A percentile compares a stretch with the other conserved stretches of the same genome.
Conservation (phyloP, 164 flowering plant species). For the Piper longum region DNA sequence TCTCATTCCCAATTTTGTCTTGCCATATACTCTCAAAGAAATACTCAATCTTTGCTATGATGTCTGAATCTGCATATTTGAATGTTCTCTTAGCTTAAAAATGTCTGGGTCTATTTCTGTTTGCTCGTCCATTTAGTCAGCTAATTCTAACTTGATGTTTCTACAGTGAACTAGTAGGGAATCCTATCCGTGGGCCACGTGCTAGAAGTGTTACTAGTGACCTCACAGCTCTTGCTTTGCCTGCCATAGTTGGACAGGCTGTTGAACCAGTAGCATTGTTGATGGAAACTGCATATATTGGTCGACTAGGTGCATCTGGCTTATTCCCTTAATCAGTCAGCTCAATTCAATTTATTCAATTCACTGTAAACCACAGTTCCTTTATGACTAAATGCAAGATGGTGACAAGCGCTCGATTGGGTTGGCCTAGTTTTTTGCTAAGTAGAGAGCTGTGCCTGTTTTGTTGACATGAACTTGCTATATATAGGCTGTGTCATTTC, state of each 20-base stretch:
- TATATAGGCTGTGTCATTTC: background rate
- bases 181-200: constrained; percentile 10
- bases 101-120: no score
- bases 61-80: no score
- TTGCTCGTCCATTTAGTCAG: no score
- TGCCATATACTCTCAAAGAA: no score
- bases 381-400: no score
- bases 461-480: background rate
- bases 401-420: no score
- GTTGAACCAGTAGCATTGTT: constrained; percentile 77
- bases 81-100: no score
- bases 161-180: constrained; percentile 22
- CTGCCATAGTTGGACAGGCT: constrained; percentile 88
- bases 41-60: no score
- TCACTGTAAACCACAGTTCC: no score
- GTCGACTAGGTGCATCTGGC: constrained; percentile 51
- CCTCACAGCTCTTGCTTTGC: constrained; percentile 61
- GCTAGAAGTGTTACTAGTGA: constrained; percentile 37
- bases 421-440: no score
- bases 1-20: no score
- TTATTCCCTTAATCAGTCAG: background rate
- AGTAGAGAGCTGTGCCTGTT: background rate
- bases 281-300: constrained; percentile 96
- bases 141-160: background rate
- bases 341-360: background rate